Evolutionary conservation across 345 rosid genomes (phyloP), one percentile per base, ranked within the genome.

Genomic region (Raphanus sativus): DNA sequence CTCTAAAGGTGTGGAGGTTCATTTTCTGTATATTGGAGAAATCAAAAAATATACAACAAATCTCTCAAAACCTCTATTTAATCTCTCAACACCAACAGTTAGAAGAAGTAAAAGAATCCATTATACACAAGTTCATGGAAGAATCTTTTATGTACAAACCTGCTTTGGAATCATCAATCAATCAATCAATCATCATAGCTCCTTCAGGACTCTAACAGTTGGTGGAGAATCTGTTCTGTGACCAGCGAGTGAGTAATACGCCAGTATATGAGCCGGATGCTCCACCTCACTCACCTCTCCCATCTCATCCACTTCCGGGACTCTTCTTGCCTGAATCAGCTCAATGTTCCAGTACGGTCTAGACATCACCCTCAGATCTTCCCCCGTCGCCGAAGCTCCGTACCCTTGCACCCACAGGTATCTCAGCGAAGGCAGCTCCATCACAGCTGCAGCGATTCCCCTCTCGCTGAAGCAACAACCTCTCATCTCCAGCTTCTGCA

Each of bases 401-500:
- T 92, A 95, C 0, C 99, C 98, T 77, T 95, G 98, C 66, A 95
- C 96, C 99, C 99, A 95, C 30, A 95, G 73, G 72, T 91, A 95
- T 83, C 99, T 91, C 75, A 95, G 77, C 34, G 97, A 89, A 64
- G 87, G 71, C 75, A 95, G 70, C 32, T 84, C 88, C 83, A 70
- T 67, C 4, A 81, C 98, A 16, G 94, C 91, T 30, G 60, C 78
- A 5, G 98, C 93, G n/a, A 95, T 76, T 34, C 94, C 99, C 12
- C 58, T 69, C 80, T 91, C 98, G 6, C 88, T 91, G 85, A 95
- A 95, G 84, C 85, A 87, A 77, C 98, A 95, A 5, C 92, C 94
- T 76, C 96, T 87, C 91, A 95, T 95, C 78, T 95, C 99, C 8
- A 95, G 89, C 77, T 89, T 95, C 75, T 87, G 93, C 61, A 95